A percentile compares a stretch with the other conserved stretches of the same genome.
phyloP scores from a whole-genome alignment of 2,329 filamentous ascomycete genomes.

The Pseudocercospora musae region DNA sequence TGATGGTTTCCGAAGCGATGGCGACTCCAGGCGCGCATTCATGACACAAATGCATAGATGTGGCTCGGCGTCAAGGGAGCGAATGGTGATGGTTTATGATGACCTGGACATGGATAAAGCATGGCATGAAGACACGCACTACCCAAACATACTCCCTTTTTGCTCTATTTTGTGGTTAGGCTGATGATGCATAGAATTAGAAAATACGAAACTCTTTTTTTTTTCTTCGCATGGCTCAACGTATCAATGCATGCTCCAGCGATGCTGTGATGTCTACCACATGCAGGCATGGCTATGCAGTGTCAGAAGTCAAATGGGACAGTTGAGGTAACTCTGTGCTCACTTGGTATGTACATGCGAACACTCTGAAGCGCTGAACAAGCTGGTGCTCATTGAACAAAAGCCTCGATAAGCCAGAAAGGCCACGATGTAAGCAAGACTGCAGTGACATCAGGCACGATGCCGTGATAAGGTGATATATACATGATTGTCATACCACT shows the following conservation, averaged over 20 bases:
- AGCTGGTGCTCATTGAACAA: no score
- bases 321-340: no score
- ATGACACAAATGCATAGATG: slow-evolving; percentile 13
- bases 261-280: no score
- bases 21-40: slow-evolving; percentile 15
- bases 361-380: neutral
- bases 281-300: no score
- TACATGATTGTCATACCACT: slow-evolving; percentile 20
- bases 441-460: no score
- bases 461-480: neutral
- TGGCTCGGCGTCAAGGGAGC: slow-evolving; percentile 10
- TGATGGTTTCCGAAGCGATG: neutral
- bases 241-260: no score
- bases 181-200: slow-evolving; percentile 4
- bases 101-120: slow-evolving; percentile 3
- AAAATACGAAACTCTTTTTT: neutral
- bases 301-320: no score
- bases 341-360: no score
- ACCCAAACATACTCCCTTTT: neutral
- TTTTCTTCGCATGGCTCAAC: no score
- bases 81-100: slow-evolving; percentile 17
- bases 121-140: slow-evolving; percentile 6
- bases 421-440: no score
- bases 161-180: neutral
- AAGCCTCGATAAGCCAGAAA: no score